Evolutionary conservation across 1,284 basidiomycete genomes (phyloP).

Genomic region (Megacollybia platyphylla): DNA sequence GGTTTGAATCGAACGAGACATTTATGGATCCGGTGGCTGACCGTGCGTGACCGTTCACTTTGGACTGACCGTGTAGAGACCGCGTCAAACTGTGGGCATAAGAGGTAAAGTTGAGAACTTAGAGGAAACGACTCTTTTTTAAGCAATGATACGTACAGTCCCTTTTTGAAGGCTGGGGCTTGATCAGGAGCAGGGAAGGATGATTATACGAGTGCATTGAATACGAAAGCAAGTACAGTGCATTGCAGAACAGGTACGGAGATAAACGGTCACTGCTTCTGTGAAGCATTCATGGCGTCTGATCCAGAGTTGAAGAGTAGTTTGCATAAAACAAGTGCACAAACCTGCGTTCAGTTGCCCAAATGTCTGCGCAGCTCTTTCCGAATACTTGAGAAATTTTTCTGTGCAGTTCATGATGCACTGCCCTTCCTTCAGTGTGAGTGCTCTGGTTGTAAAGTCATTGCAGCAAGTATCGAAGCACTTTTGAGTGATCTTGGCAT

Average conservation of each 20-base stretch:
- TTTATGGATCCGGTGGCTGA: too few species aligned
- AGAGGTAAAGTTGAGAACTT: too few species aligned
- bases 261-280: constrained; percentile 5
- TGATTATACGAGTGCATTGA: too few species aligned
- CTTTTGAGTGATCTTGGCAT: constrained; percentile 91
- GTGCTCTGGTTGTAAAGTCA: constrained; percentile 92
- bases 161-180: too few species aligned
- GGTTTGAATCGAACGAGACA: too few species aligned
- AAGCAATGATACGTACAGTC: too few species aligned
- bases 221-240: background rate
- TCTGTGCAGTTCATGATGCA: constrained; percentile 71
- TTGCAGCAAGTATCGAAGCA: constrained; percentile 94
- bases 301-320: background rate
- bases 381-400: constrained; percentile 97
- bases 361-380: constrained; percentile 87
- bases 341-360: constrained; percentile 82
- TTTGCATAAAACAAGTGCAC: constrained; percentile 13
- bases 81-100: too few species aligned
- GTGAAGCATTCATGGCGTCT: constrained; percentile 13
- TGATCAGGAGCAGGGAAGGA: too few species aligned
- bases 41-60: too few species aligned
- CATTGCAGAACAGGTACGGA: background rate
- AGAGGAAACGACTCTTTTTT: too few species aligned
- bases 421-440: constrained; percentile 85
- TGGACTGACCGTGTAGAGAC: too few species aligned